Conservation (phyloP, 306 rosid genomes). For the Acacia confusa region DNA sequence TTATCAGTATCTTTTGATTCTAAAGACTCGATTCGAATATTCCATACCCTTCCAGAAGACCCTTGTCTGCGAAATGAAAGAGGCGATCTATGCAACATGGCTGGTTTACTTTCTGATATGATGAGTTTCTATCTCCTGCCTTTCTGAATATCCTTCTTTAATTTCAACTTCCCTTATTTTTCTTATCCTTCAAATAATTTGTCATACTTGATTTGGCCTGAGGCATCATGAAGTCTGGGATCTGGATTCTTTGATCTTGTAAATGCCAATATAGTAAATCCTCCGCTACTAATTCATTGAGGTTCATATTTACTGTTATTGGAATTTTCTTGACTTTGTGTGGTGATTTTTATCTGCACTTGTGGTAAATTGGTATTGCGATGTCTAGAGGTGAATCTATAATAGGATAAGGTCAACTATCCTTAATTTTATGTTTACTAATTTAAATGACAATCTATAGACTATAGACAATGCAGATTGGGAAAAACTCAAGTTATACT, state of each 20-base stretch:
- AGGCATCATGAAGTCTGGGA: background rate
- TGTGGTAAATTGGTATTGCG: background rate
- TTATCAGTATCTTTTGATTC: background rate
- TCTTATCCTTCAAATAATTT: background rate
- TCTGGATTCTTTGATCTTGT: constrained; percentile 16
- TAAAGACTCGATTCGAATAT: background rate
- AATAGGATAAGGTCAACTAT: background rate
- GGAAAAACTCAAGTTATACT: too few relatives aligned
- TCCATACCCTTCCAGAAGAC: background rate
- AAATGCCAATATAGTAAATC: constrained; percentile 33
- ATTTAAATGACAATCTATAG: background rate
- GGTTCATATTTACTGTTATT: background rate
- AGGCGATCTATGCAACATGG: background rate
- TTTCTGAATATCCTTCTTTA: background rate
- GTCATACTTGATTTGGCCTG: constrained; percentile 9
- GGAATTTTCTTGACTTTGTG: background rate
- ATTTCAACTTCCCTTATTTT: constrained; percentile 2
- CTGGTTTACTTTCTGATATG: background rate
- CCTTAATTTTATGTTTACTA: background rate
- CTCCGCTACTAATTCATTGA: background rate
- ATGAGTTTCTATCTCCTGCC: background rate
- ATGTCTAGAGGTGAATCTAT: background rate
- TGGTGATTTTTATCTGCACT: background rate
- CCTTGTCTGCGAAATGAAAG: constrained; percentile 9
- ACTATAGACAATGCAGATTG: too few relatives aligned